Evolutionary conservation across 176 grass and related monocot genomes (phyloP).

Genomic region (Rhynchospora pubera): DNA sequence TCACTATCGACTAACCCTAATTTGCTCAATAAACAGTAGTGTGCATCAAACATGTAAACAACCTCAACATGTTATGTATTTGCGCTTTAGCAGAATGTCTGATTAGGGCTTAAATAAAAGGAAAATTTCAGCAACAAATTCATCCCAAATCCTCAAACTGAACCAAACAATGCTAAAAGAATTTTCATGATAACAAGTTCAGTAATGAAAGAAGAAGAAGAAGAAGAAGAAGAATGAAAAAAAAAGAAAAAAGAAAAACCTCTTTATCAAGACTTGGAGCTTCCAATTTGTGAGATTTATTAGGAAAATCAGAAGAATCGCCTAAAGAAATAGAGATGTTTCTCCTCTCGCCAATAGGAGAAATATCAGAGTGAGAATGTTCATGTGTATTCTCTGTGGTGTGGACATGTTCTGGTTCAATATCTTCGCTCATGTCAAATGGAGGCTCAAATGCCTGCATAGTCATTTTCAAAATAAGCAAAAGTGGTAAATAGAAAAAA

Average conservation of each 20-base stretch:
- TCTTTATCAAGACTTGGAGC: constrained; percentile 29
- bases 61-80: not conserved
- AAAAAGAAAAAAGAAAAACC: constrained; percentile 13
- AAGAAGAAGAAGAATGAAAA: constrained; percentile 21
- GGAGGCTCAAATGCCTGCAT: constrained; percentile 92
- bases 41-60: not conserved
- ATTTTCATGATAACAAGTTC: not conserved
- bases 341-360: constrained; percentile 29
- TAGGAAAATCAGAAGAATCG: constrained; percentile 13
- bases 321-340: constrained; percentile 18
- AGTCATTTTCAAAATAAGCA: constrained; percentile 13
- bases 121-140: not conserved
- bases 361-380: constrained; percentile 37
- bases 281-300: not conserved
- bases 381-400: constrained; percentile 27
- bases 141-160: not conserved
- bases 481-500: not conserved
- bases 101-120: not conserved
- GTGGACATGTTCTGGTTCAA: constrained; percentile 45
- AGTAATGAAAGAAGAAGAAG: not conserved
- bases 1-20: not conserved
- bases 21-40: not conserved
- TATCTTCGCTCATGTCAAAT: constrained; percentile 75
- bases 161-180: not conserved
- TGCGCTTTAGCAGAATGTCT: not conserved